Conservation (phyloP, 345 rosid species). For the Euphorbia pulcherrima region DNA sequence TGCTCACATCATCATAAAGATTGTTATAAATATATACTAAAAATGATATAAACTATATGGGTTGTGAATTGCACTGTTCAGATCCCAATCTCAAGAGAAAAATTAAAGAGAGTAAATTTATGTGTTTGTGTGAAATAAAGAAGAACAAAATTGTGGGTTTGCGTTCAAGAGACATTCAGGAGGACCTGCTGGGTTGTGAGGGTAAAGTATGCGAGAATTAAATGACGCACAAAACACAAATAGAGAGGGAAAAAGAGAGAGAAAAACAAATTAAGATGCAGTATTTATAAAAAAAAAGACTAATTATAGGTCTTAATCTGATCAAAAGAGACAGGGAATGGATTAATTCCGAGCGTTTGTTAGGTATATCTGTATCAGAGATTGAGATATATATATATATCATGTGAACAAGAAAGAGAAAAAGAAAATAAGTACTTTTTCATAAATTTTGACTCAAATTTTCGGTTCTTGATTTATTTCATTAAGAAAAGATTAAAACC, state of each 20-base stretch:
- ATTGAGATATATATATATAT: too few species aligned
- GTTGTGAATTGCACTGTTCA: conserved; percentile 33
- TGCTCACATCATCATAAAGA: background rate
- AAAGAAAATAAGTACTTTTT: background rate
- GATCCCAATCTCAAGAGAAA: conserved; percentile 26
- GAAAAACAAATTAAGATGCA: background rate
- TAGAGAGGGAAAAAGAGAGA: background rate
- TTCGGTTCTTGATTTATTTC: too few species aligned
- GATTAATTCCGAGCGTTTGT: conserved; percentile 19
- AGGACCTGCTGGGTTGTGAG: conserved; percentile 8
- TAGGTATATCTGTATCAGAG: conserved; percentile 4
- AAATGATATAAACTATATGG: conserved; percentile 6
- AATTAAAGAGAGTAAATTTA: background rate
- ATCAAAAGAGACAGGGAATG: background rate
- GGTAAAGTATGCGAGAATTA: background rate
- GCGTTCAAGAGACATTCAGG: conserved; percentile 16
- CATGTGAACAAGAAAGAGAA: too few species aligned
- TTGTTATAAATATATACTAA: background rate
- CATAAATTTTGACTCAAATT: too few species aligned
- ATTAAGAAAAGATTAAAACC: too few species aligned
- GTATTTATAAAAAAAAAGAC: background rate
- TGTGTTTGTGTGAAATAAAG: too few species aligned
- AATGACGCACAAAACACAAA: conserved; percentile 6
- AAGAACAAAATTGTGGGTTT: conserved; percentile 17
- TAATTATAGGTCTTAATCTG: too few species aligned